Evolutionary conservation across 1,284 basidiomycete species (phyloP), one percentile per base, ranked within the genome.

Genomic region (Phylloboletellus chloephorus): DNA sequence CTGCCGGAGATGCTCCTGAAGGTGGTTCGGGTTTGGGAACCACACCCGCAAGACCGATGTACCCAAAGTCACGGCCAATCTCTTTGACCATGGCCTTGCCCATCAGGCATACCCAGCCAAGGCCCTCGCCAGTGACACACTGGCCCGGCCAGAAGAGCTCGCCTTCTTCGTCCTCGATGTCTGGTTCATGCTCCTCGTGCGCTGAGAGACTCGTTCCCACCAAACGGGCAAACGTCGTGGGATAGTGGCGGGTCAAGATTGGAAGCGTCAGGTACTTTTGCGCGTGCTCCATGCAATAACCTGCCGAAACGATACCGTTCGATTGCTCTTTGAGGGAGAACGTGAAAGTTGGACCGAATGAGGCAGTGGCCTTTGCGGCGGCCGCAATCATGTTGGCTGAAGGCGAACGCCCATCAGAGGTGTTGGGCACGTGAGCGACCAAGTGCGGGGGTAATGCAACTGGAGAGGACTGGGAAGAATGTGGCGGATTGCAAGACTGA

Each of bases 71-170:
- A 54, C 76, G 77, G 46, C 83, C 82, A 52, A 83, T 82, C 56
- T 88, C 84, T 51, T 73, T 78, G 54, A 88, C 74, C 84, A 88
- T 88, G 29, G 83, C 79, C 56, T 80, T 82, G 49, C 82, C 84
- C 74, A 88, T 78, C 29, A 81, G 66, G 58, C 82, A 86, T 11
- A 86, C 76, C 84, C 84, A 88, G 12, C 79, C 84, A 21, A 88
- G 67, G 36, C 84, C 83, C 57, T 84, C 79, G 36, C 82, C 82
- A 21, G 74, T 80, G 36, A 77, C 66, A 31, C 73, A 68, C 51
- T 84, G 78, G 25, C 76, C 75, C 0, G 84, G 85, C 85, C 84
- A 88, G 56, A 77, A 83, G 12, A 88, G 67, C 53, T 87, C 85
- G 47, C 84, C 82, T 56, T 86, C 84, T 49, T 82, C 79, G 51